phyloP scores from a whole-genome alignment of 2,329 filamentous ascomycete species.

The Escovopsis weberi region DNA sequence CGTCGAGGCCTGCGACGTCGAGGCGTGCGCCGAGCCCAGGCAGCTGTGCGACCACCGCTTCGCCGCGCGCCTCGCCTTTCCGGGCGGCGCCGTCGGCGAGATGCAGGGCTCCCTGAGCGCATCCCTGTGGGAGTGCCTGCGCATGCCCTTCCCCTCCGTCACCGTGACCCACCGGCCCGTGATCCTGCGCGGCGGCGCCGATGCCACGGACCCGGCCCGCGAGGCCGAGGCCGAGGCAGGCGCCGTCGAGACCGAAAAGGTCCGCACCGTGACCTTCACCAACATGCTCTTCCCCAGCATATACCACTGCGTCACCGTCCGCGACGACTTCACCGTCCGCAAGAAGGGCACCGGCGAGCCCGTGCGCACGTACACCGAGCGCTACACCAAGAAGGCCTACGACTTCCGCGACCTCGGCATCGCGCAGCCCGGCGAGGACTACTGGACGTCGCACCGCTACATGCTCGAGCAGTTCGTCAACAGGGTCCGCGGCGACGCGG shows the following conservation, averaged over 20 bases:
- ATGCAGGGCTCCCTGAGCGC: constrained; percentile 14
- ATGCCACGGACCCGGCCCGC: too few species aligned
- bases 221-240: constrained; percentile 9
- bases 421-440: constrained; percentile 17
- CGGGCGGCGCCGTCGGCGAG: constrained; percentile 22
- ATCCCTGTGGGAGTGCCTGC: constrained; percentile 6
- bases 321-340: constrained; percentile 11
- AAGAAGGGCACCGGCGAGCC: neutral
- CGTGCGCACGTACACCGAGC: constrained; percentile 8
- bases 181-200: neutral
- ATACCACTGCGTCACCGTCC: constrained; percentile 21
- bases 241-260: neutral
- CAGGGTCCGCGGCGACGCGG: constrained; percentile 22
- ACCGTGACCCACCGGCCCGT: constrained; percentile 10
- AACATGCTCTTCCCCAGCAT: constrained; percentile 5
- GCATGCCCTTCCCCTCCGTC: constrained; percentile 2
- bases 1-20: constrained; percentile 19
- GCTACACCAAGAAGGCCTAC: constrained; percentile 19
- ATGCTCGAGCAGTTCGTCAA: constrained; percentile 36
- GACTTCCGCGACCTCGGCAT: constrained; percentile 19
- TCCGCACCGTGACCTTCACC: neutral
- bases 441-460: constrained; percentile 30
- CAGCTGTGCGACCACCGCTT: constrained; percentile 21
- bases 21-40: constrained; percentile 15
- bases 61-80: constrained; percentile 23